Evolutionary conservation across 2,329 filamentous ascomycete genomes (phyloP).

Genomic region (Trichoderma simmonsii): DNA sequence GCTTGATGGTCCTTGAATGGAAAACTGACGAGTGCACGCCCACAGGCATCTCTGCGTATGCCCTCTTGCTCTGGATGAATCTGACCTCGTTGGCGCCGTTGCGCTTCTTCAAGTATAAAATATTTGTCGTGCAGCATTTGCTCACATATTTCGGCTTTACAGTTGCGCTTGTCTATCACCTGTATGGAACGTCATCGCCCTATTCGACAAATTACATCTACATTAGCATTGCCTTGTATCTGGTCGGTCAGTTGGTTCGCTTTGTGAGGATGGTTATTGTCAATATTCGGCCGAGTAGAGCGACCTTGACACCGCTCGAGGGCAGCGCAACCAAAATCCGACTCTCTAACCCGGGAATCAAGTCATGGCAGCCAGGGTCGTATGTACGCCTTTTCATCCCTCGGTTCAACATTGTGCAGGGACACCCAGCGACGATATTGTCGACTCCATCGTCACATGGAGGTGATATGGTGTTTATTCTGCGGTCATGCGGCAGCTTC

Average conservation of each 20-base stretch:
- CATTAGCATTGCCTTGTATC: neutral
- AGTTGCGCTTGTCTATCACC: neutral
- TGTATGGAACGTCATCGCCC: neutral
- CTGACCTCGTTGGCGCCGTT: neutral
- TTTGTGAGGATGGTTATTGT: neutral
- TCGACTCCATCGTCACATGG: neutral
- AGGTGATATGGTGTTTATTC: neutral
- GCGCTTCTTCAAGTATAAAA: neutral
- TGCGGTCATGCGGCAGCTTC: neutral
- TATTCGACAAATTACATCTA: conserved; percentile 2
- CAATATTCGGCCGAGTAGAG: neutral
- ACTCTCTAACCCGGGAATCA: neutral
- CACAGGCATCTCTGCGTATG: neutral
- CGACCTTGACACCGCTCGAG: neutral
- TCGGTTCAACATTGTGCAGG: neutral
- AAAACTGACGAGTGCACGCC: neutral
- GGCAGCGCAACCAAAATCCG: neutral
- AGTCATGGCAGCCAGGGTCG: neutral
- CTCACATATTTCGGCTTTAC: conserved; percentile 5
- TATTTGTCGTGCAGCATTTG: conserved; percentile 1
- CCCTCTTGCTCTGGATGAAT: conserved; percentile 7
- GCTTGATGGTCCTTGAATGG: neutral
- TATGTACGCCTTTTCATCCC: neutral
- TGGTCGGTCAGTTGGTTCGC: neutral
- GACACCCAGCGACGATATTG: neutral